Conservation (phyloP, 1,139 yeast genomes). For the Diutina rugosa region DNA sequence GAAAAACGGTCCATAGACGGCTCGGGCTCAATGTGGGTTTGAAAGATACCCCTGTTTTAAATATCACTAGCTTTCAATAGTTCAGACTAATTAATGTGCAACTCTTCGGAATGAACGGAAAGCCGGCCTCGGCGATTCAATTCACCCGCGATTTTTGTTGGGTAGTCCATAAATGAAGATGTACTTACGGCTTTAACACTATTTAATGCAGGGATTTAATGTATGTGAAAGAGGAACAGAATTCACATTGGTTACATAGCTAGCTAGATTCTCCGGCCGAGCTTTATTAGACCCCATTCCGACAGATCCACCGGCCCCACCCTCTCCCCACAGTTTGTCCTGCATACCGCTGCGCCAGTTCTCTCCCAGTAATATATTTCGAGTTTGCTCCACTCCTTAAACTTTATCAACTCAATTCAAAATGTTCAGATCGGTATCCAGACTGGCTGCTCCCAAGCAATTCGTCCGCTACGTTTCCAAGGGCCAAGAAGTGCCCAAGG, state of each 20-base stretch:
- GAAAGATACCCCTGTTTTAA: too few relatives aligned
- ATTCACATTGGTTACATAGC: not conserved
- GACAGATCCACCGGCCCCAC: not conserved
- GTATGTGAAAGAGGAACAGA: not conserved
- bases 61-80: too few relatives aligned
- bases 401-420: not conserved
- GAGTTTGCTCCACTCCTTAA: not conserved
- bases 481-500: slow-evolving; percentile 36
- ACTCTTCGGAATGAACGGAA: too few relatives aligned
- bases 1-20: not conserved
- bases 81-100: too few relatives aligned
- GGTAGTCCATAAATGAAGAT: too few relatives aligned
- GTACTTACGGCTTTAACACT: too few relatives aligned
- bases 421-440: not conserved
- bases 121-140: too few relatives aligned
- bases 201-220: not conserved
- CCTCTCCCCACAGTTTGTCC: not conserved
- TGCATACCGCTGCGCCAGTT: not conserved
- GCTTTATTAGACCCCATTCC: not conserved
- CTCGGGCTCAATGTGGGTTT: not conserved
- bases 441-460: not conserved
- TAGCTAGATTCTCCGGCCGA: not conserved
- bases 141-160: too few relatives aligned
- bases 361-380: not conserved
- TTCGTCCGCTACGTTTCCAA: not conserved